Percentiles rank a stretch among this genome's conserved stretches.
phyloP scores from a whole-genome alignment of 352 stramenopile genomes.

The Globisporangium spiculum region DNA sequence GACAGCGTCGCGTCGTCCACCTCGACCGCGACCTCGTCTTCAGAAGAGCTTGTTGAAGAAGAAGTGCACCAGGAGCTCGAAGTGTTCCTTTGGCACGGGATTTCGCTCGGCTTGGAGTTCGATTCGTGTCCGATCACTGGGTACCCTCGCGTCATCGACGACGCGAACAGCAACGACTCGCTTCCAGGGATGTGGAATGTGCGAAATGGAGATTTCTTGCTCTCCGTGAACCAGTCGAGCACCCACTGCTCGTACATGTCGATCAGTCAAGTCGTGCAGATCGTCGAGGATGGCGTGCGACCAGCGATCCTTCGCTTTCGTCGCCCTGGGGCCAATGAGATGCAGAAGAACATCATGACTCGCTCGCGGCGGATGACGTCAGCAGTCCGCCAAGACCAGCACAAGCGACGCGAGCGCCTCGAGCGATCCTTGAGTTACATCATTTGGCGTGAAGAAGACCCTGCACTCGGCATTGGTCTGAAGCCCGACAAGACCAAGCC shows the following conservation, averaged over 20 bases:
- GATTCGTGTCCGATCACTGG: constrained; percentile 42
- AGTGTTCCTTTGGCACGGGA: constrained; percentile 63
- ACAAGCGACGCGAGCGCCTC: constrained; percentile 46
- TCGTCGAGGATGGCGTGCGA: constrained; percentile 58
- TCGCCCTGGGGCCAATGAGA: constrained; percentile 41
- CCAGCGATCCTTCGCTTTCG: constrained; percentile 62
- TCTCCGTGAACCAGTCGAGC: constrained; percentile 57
- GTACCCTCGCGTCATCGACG: constrained; percentile 47
- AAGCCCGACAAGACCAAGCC: constrained; percentile 47
- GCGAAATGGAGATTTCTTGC: constrained; percentile 53
- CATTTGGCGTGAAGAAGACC: constrained; percentile 68
- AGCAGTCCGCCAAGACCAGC: constrained; percentile 22
- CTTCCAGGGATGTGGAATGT: constrained; percentile 70
- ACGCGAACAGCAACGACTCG: constrained; percentile 52
- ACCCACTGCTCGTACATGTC: constrained; percentile 33
- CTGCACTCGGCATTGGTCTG: constrained; percentile 50
- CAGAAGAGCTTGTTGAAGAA: constrained; percentile 29
- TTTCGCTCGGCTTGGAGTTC: constrained; percentile 48
- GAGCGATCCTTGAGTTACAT: constrained; percentile 62
- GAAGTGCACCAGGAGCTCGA: constrained; percentile 46
- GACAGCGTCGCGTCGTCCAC: constrained; percentile 11
- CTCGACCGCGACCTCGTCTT: constrained; percentile 16
- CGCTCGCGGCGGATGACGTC: constrained; percentile 16
- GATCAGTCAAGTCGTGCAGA: constrained; percentile 49
- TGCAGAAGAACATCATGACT: constrained; percentile 27